Conservation (phyloP, 2,329 filamentous ascomycete species). For the Paraphoma chrysanthemicola region DNA sequence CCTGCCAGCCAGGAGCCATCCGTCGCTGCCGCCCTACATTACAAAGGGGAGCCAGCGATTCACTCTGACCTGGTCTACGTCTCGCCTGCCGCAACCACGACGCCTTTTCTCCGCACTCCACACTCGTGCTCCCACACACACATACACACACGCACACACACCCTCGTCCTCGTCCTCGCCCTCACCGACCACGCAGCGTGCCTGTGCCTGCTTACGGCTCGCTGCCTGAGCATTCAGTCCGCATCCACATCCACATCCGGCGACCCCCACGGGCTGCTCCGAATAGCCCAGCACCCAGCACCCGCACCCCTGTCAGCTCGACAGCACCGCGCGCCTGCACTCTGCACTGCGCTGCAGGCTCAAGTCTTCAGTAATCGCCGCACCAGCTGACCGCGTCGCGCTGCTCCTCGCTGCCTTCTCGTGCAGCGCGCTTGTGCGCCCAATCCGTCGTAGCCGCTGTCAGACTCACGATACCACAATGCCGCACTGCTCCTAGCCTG, state of each 20-base stretch:
- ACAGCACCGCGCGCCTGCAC: constrained; percentile 17
- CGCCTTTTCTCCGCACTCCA: neutral
- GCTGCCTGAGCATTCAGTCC: neutral
- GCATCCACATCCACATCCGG: neutral
- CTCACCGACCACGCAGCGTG: neutral
- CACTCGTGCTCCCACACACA: neutral
- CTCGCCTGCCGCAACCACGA: neutral
- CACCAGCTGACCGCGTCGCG: constrained; percentile 32
- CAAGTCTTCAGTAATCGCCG: constrained; percentile 17
- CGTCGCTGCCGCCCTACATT: constrained; percentile 1
- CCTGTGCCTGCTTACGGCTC: neutral
- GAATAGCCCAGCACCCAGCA: constrained; percentile 20
- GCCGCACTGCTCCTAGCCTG: constrained; percentile 31
- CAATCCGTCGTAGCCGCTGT: constrained; percentile 30
- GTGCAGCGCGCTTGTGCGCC: constrained; percentile 41
- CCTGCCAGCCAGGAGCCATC: constrained; percentile 6
- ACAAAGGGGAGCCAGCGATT: neutral
- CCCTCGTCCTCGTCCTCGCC: constrained; percentile 1
- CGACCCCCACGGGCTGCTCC: constrained; percentile 31
- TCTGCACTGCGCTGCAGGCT: constrained; percentile 14
- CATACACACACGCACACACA: constrained; percentile 1
- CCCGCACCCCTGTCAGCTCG: constrained; percentile 1
- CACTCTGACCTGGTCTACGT: constrained; percentile 1
- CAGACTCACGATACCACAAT: constrained; percentile 44
- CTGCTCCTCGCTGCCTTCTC: constrained; percentile 17